phyloP scores from a whole-genome alignment of 202 grass and related monocot genomes.

The Digitaria exilis region DNA sequence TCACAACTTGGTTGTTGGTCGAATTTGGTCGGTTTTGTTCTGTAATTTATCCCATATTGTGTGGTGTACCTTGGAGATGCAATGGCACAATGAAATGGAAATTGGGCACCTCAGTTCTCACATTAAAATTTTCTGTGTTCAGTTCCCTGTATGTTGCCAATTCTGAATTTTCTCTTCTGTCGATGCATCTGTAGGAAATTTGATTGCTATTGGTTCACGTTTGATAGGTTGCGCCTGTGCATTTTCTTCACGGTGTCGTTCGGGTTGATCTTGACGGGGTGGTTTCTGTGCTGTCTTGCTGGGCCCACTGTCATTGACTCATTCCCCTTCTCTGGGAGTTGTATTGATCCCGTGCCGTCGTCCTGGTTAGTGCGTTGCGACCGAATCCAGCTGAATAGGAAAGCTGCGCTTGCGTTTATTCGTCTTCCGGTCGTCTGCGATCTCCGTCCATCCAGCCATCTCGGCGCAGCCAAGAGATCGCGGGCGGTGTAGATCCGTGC shows the following conservation, averaged over 20 bases:
- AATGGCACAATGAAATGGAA: not conserved
- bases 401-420: slow-evolving; percentile 1
- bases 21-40: not conserved
- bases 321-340: not conserved
- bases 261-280: not conserved
- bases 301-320: slow-evolving; percentile 20
- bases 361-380: not conserved
- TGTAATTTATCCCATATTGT: not conserved
- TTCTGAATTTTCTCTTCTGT: too few species aligned
- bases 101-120: not conserved
- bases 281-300: not conserved
- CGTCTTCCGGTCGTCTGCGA: slow-evolving; percentile 18
- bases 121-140: not conserved
- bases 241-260: not conserved
- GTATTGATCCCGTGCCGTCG: not conserved
- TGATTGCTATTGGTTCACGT: not conserved
- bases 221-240: too few species aligned
- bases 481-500: slow-evolving; percentile 3
- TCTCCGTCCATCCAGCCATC: slow-evolving; percentile 29
- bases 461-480: not conserved
- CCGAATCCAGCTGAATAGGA: slow-evolving; percentile 19
- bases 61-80: not conserved
- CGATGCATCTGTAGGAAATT: too few species aligned
- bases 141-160: too few species aligned
- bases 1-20: not conserved